Evolutionary conservation across 305 asterid species (phyloP).

Genomic region (Stenogyne calaminthoides): DNA sequence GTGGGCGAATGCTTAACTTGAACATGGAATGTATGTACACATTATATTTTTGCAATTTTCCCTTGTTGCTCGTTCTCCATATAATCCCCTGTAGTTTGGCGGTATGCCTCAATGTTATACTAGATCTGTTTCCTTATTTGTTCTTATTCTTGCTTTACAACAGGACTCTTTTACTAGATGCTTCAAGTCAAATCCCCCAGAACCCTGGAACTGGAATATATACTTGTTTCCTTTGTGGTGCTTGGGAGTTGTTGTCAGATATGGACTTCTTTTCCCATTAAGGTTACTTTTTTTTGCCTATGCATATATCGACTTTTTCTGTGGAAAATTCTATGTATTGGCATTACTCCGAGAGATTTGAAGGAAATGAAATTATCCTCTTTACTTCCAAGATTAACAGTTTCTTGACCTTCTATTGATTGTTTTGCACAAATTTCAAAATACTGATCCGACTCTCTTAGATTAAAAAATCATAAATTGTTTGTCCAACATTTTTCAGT

Average conservation of each 20-base stretch:
- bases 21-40: background rate
- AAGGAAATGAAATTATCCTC: background rate
- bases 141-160: slow-evolving; percentile 22
- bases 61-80: background rate
- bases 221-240: slow-evolving; percentile 96
- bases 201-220: slow-evolving; percentile 98
- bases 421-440: background rate
- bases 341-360: slow-evolving; percentile 22
- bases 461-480: background rate
- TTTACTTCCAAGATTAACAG: slow-evolving; percentile 2
- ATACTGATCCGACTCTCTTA: background rate
- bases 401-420: background rate
- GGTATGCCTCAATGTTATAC: background rate
- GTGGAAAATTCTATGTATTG: background rate
- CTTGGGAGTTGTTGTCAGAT: slow-evolving; percentile 79
- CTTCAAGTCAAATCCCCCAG: slow-evolving; percentile 95
- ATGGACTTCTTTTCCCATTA: slow-evolving; percentile 81
- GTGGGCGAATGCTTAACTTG: background rate
- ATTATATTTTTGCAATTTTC: background rate
- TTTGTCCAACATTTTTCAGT: background rate
- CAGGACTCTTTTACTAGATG: slow-evolving; percentile 98
- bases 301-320: slow-evolving; percentile 1
- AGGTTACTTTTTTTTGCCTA: slow-evolving; percentile 47
- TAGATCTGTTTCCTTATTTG: background rate
- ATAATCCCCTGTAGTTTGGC: background rate